A percentile compares a stretch with the other conserved stretches of the same genome.
These are phyloP conservation scores for Ceratocystiopsis brevicomis DNA, from an alignment of 2,329 filamentous ascomycete genomes.

Conservation along the genomic window DNA sequence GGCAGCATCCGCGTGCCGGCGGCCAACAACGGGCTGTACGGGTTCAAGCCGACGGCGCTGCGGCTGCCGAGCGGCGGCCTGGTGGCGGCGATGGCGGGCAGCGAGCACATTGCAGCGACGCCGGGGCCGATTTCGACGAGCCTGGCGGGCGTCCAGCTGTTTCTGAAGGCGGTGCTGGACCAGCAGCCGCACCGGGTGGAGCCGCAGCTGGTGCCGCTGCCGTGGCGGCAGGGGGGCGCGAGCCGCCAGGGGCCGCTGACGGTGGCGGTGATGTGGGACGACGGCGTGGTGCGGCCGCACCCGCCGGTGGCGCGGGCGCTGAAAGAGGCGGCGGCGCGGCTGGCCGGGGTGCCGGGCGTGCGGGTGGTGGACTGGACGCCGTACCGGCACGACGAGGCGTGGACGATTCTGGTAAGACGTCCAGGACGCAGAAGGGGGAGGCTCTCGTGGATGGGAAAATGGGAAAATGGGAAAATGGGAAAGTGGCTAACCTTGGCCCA, in stretches of 20 bases:
- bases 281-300: conserved; percentile 45
- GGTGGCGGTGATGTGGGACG: conserved; percentile 45
- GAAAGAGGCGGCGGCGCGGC: conserved; percentile 21
- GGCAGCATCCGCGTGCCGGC: conserved; percentile 12
- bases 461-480: too few relatives aligned
- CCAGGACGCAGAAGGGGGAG: too few relatives aligned
- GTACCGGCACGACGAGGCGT: not conserved
- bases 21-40: conserved; percentile 15
- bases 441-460: too few relatives aligned
- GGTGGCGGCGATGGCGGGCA: conserved; percentile 24
- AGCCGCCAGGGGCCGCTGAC: too few relatives aligned
- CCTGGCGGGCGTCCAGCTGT: conserved; percentile 30
- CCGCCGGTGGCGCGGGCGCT: conserved; percentile 44
- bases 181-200: conserved; percentile 47
- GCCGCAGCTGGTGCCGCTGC: conserved; percentile 44
- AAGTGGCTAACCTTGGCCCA: too few relatives aligned
- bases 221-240: too few relatives aligned
- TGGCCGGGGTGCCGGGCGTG: conserved; percentile 11
- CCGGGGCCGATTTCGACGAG: conserved; percentile 41
- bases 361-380: not conserved
- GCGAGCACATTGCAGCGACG: conserved; percentile 37
- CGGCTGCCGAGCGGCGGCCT: conserved; percentile 10
- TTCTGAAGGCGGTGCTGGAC: conserved; percentile 33
- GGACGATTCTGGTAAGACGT: not conserved
- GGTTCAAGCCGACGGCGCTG: conserved; percentile 13